phyloP scores from a whole-genome alignment of 768 basidiomycete species.

The Leccinellum rugosiceps region DNA sequence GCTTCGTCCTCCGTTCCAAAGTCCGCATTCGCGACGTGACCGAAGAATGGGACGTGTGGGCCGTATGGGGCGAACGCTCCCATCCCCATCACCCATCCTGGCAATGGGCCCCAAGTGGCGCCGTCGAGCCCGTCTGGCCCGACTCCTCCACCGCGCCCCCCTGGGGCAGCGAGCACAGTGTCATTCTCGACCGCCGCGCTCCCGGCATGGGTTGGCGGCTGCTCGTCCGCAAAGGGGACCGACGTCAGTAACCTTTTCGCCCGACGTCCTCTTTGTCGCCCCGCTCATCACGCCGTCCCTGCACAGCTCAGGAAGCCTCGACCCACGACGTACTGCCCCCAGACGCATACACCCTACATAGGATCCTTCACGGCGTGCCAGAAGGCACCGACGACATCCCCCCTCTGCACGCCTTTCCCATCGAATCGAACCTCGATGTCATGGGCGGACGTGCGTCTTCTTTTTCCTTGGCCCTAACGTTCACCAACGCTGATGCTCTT shows the following conservation, averaged over 20 bases:
- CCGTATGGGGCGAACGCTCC: constrained; percentile 61
- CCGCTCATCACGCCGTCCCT: constrained; percentile 3
- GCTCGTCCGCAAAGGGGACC: constrained; percentile 64
- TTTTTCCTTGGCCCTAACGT: background rate
- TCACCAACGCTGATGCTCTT: background rate
- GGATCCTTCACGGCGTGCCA: constrained; percentile 80
- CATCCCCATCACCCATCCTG: constrained; percentile 44
- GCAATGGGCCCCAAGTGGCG: constrained; percentile 65
- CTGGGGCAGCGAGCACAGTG: constrained; percentile 55
- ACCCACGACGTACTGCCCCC: constrained; percentile 51
- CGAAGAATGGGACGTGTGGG: constrained; percentile 77
- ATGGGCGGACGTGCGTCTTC: constrained; percentile 83
- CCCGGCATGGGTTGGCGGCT: constrained; percentile 77
- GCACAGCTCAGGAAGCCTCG: constrained; percentile 49
- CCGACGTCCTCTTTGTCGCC: background rate
- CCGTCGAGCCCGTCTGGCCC: constrained; percentile 74
- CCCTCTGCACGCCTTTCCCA: constrained; percentile 79
- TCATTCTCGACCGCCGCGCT: constrained; percentile 63
- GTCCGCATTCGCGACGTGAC: constrained; percentile 80
- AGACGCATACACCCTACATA: constrained; percentile 71
- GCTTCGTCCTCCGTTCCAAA: constrained; percentile 84
- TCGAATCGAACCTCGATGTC: constrained; percentile 91
- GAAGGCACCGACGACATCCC: constrained; percentile 79
- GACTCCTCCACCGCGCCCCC: constrained; percentile 48
- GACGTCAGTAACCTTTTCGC: constrained; percentile 55